Evolutionary conservation across 108 stramenopile genomes (phyloP), one percentile per base, ranked within the genome.

Genomic region (Craspedostauros australis): DNA sequence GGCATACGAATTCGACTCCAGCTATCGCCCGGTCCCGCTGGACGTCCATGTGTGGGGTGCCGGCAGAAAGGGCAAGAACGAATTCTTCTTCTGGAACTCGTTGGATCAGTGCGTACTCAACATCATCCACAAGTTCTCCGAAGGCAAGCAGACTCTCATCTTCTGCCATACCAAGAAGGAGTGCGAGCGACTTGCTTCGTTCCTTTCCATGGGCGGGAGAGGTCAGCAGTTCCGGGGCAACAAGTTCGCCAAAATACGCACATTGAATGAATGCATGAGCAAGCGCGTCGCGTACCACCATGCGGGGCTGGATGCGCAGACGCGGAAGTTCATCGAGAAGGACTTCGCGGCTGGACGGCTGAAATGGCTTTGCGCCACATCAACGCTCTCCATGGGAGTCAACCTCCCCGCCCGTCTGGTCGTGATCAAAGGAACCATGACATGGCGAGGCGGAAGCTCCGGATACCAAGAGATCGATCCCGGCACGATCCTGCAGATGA

Each of bases 381-480:
- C 94, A 0, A 99, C 98, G 0, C 72, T 99, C 5, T 95, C 96
- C 5, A 85, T 95, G 63, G 98, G 98, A 9, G 91, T 99, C 5
- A 99, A 99, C 56, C 70, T 96, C 26, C 98, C 95, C 1, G 95
- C 94, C 31, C 92, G 89, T 60, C 57, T 99, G n/a, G 98, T 97
- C 2, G 54, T 97, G 19, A 79, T 95, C 32, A 91, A 95, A 64
- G 95, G 95, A 18, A 95, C 98, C 20, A 79, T 70, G 50, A 76
- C 82, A 9, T 99, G 91, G 68, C 75, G 96, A n/a, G 96, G 96
- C 38, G 57, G 75, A 1, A 68, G 58, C 32, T 49, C 37, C 21
- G 94, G 96, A 0, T 83, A 93, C 49, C 74, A 82, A 50, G 91
- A 94, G 20, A 74, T 96, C 25, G 84, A 91, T 46, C 65, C 69